Evolutionary conservation across 305 asterid species (phyloP).

Genomic region (Ajuga reptans): DNA sequence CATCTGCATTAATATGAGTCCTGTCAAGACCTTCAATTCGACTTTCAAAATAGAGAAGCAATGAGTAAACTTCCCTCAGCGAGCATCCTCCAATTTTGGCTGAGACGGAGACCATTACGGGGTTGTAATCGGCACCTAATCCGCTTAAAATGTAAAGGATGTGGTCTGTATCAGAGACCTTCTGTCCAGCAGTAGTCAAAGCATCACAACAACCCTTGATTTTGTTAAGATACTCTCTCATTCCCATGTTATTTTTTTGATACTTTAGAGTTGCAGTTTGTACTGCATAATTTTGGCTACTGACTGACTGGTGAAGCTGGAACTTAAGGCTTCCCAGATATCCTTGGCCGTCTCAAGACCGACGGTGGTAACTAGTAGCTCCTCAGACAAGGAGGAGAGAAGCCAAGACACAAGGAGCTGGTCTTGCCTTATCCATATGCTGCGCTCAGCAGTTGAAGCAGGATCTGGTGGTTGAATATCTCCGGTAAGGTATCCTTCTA

Average conservation of each 20-base stretch:
- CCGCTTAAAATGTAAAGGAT: background rate
- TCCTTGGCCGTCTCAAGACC: background rate
- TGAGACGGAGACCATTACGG: too few species aligned
- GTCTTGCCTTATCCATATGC: too few species aligned
- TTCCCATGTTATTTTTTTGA: background rate
- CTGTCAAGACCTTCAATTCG: background rate
- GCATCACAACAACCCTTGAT: background rate
- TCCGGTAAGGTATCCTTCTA: too few species aligned
- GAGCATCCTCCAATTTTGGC: background rate
- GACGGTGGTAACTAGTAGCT: too few species aligned
- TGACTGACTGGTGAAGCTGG: background rate
- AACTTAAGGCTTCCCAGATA: background rate
- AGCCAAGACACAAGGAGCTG: too few species aligned
- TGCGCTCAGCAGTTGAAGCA: too few species aligned
- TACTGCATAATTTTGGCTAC: background rate
- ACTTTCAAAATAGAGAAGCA: background rate
- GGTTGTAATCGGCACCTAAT: background rate
- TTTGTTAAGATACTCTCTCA: background rate
- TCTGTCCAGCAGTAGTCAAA: background rate
- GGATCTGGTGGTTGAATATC: background rate
- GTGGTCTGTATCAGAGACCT: background rate
- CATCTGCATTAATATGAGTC: background rate
- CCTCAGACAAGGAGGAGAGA: too few species aligned
- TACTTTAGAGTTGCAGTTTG: background rate
- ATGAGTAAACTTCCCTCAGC: background rate